Base-by-base conservation (phyloP, 768 basidiomycete species). In the Tricholoma terreum region DNA sequence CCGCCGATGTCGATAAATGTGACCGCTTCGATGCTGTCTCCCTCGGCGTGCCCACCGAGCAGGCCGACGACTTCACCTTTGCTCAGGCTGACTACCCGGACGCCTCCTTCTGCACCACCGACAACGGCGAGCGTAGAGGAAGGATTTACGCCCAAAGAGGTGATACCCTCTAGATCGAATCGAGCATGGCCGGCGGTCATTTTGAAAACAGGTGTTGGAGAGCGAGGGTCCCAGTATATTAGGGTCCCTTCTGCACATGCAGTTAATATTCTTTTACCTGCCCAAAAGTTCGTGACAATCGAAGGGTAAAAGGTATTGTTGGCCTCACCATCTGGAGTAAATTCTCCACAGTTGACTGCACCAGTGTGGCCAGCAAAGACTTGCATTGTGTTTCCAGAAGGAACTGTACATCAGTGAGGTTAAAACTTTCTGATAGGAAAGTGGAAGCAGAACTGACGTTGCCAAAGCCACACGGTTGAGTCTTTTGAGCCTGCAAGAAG, bases 401-500 rank as follows among this genome's bases (percentile, higher is more conserved):
- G 97, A 27, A 99, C 96, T 98, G 69, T 8, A n/a, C 7, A 27
- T 24, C 15, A 35, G 21, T 51, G 22, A 10, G 6, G 55, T 50
- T 46, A 54, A 55, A 30, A 56, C 48, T 27, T 27, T 21, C 27
- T 19, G 38, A 4, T 52, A 46, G 12, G 2, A 60, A 52, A 27
- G 19, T 36, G 40, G 19, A 48, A 51, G 46, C 17, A 49, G 17
- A n/a, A 73, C 88, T 64, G 71, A 97, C 96, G 75, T 77, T 98
- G 93, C 94, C 94, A 99, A 61, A 99, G 76, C 97, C 97, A 99
- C 22, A 94, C 85, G 0, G 91, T 96, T 6, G 88, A 83, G 71
- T 98, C 96, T 63, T 96, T 92, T 7, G 92, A 89, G 40, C 97
- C 97, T 1, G 91, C 94, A 4, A 98, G 80, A 0, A 99, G 80